phyloP scores from a whole-genome alignment of 306 rosid species.

The Malus domestica region DNA sequence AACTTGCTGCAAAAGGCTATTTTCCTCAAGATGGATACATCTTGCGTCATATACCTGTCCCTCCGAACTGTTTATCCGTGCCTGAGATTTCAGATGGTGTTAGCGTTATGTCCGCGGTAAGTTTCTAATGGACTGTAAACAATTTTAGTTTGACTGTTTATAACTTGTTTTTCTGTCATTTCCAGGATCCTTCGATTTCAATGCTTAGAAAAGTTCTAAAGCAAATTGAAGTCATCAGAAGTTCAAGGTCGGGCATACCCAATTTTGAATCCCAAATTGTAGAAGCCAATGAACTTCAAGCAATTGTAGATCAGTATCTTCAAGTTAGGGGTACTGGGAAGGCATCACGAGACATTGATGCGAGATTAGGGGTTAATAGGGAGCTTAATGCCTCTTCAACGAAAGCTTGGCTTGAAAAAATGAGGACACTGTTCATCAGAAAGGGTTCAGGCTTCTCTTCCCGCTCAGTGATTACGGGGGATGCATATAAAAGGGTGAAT shows the following conservation, averaged over 20 bases:
- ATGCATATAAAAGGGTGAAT: slow-evolving; percentile 66
- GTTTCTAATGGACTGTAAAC: slow-evolving; percentile 12
- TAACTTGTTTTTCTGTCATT: neutral
- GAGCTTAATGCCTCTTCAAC: slow-evolving; percentile 60
- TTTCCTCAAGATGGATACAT: slow-evolving; percentile 89
- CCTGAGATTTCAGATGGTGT: slow-evolving; percentile 98
- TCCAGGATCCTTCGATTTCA: slow-evolving; percentile 78
- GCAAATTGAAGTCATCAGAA: slow-evolving; percentile 56
- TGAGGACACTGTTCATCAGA: slow-evolving; percentile 76
- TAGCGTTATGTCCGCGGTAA: slow-evolving; percentile 75
- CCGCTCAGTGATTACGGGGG: slow-evolving; percentile 91
- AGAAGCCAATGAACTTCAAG: slow-evolving; percentile 81
- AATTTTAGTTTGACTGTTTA: neutral
- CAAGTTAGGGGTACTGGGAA: slow-evolving; percentile 77
- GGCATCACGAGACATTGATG: slow-evolving; percentile 58
- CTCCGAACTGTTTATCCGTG: slow-evolving; percentile 88
- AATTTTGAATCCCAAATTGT: slow-evolving; percentile 76
- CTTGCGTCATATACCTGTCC: slow-evolving; percentile 67
- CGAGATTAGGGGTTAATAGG: slow-evolving; percentile 60
- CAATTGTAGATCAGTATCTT: slow-evolving; percentile 59
- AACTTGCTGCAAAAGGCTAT: slow-evolving; percentile 69
- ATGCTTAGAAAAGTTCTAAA: slow-evolving; percentile 71
- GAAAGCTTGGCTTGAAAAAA: slow-evolving; percentile 90
- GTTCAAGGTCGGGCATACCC: slow-evolving; percentile 80
- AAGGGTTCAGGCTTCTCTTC: slow-evolving; percentile 99